A percentile compares a stretch with the other conserved stretches of the same genome.
Evolutionary conservation across 805 yeast species (phyloP).

Genomic region (Candida hispaniensis): DNA sequence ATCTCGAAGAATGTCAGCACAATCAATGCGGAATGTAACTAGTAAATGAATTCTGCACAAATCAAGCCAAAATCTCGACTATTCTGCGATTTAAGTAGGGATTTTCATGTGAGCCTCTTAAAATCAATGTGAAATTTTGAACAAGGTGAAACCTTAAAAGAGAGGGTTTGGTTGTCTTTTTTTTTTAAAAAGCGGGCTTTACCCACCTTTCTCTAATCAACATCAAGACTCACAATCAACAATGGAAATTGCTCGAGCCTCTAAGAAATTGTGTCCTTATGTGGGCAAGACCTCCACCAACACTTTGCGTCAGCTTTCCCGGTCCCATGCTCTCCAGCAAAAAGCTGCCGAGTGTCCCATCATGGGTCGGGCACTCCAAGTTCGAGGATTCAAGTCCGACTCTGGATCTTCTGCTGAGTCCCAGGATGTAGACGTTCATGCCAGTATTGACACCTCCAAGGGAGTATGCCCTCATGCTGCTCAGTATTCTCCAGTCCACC

Average conservation of each 20-base stretch:
- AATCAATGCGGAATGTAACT: no score
- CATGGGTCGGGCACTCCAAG: constrained; percentile 66
- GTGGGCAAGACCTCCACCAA: constrained; percentile 48
- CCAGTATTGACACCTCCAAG: constrained; percentile 23
- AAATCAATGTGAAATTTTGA: no score
- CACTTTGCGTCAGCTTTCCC: constrained; percentile 47
- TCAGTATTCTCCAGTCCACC: constrained; percentile 16
- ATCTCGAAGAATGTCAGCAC: no score
- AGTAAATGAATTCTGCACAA: no score
- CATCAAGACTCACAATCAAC: not conserved
- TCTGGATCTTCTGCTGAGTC: constrained; percentile 28
- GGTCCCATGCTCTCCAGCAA: constrained; percentile 34
- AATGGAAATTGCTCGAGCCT: constrained; percentile 77
- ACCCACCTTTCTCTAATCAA: no score
- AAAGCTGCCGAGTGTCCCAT: constrained; percentile 81
- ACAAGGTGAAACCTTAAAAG: no score
- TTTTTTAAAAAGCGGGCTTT: no score
- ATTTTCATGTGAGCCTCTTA: no score
- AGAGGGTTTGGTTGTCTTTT: no score
- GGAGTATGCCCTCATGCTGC: constrained; percentile 19
- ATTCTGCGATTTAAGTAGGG: no score
- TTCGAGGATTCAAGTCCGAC: constrained; percentile 15
- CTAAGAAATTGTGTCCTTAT: constrained; percentile 77
- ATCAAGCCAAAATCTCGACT: no score
- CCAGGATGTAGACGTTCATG: constrained; percentile 29